Conservation (phyloP, 2,329 filamentous ascomycete genomes). For the Dothideomycetes sp. region DNA sequence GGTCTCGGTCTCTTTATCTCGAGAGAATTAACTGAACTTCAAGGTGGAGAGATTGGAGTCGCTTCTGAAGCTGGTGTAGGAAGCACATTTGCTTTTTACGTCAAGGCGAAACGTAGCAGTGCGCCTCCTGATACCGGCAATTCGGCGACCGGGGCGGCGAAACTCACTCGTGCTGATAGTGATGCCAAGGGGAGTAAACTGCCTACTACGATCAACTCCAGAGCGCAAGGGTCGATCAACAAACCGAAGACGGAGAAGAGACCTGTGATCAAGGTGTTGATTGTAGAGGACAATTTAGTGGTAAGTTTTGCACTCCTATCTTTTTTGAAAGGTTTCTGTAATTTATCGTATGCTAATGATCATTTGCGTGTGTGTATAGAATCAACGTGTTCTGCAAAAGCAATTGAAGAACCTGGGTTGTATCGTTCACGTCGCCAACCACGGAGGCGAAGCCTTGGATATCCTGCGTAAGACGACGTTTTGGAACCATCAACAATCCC, state of each 20-base stretch:
- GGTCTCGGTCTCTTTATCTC: constrained; percentile 74
- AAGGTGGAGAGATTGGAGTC: constrained; percentile 72
- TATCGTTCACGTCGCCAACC: constrained; percentile 36
- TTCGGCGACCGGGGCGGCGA: too few relatives aligned
- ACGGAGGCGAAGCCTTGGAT: constrained; percentile 41
- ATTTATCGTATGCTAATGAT: too few relatives aligned
- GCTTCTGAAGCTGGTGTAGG: constrained; percentile 57
- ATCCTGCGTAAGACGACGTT: constrained; percentile 34
- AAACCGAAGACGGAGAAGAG: not conserved
- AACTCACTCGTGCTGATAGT: constrained; percentile 5
- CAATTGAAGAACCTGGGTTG: constrained; percentile 42
- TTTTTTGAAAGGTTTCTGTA: too few relatives aligned
- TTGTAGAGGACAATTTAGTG: too few relatives aligned
- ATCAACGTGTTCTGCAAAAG: constrained; percentile 41
- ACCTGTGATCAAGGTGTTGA: constrained; percentile 3
- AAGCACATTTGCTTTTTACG: constrained; percentile 69
- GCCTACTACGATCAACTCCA: not conserved
- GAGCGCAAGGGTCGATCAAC: not conserved
- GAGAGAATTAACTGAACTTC: constrained; percentile 67
- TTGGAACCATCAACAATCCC: constrained; percentile 25
- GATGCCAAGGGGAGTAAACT: constrained; percentile 14
- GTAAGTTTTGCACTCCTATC: too few relatives aligned
- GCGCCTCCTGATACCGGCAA: constrained; percentile 23
- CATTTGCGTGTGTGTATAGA: constrained; percentile 17
- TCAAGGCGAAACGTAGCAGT: constrained; percentile 54